Evolutionary conservation across 2,329 filamentous ascomycete species (phyloP).

Genomic region (Penicillium griseofulvum): DNA sequence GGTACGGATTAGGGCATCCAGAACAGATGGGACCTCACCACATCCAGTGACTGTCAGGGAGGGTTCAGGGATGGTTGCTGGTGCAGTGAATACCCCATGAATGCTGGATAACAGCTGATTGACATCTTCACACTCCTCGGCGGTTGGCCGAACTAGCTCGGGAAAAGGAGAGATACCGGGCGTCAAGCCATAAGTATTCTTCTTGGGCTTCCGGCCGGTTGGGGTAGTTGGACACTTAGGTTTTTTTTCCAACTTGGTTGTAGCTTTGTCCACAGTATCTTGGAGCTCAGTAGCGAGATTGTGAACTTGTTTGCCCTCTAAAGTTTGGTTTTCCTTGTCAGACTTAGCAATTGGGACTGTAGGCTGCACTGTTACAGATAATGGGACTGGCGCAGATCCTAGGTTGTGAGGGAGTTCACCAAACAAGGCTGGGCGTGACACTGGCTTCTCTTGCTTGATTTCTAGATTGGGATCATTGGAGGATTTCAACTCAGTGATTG

Average conservation of each 20-base stretch:
- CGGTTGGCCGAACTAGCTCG: slow-evolving; percentile 62
- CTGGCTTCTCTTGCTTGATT: slow-evolving; percentile 11
- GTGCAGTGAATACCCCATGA: slow-evolving; percentile 65
- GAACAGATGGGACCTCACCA: slow-evolving; percentile 63
- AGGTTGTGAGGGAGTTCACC: slow-evolving; percentile 58
- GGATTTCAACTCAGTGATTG: not conserved
- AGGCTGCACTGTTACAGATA: not conserved
- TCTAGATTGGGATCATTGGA: not conserved
- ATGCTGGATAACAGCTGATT: slow-evolving; percentile 61
- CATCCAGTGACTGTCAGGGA: slow-evolving; percentile 70
- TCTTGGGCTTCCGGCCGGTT: slow-evolving; percentile 16
- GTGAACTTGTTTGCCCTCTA: slow-evolving; percentile 7
- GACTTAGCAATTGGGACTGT: not conserved
- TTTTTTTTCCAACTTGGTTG: slow-evolving; percentile 10
- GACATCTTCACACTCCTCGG: slow-evolving; percentile 68
- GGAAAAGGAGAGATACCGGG: slow-evolving; percentile 65
- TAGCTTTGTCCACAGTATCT: slow-evolving; percentile 19
- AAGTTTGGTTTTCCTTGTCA: slow-evolving; percentile 10
- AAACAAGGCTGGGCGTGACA: not conserved
- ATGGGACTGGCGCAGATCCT: slow-evolving; percentile 33
- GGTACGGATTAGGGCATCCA: slow-evolving; percentile 63
- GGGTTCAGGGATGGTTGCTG: slow-evolving; percentile 66
- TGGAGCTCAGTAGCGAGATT: slow-evolving; percentile 14
- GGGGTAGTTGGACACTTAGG: slow-evolving; percentile 1
- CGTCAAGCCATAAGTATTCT: slow-evolving; percentile 51